Evolutionary conservation across 129 eudicot genomes (phyloP), one percentile per base, ranked within the genome.

Genomic region (Escallonia rubra): DNA sequence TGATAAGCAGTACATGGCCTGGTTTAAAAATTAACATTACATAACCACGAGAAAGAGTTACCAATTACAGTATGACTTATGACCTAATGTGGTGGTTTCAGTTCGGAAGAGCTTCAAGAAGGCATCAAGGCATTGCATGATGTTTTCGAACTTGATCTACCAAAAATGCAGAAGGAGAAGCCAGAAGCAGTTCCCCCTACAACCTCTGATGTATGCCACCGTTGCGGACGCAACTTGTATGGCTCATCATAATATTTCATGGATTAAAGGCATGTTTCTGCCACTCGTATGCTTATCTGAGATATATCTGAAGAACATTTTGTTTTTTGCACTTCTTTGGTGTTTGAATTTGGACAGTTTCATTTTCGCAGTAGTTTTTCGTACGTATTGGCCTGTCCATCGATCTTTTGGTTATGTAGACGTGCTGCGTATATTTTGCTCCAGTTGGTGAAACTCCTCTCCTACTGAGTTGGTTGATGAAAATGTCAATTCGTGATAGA

Each of bases 51-150:
- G 34, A 23, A 23, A 23, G 34, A 23, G 34, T 23, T 23, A 23
- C 34, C 34, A 23, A 23, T 23, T 23, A 23, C 34, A 23, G 34
- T 23, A 23, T 23, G 34, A 23, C 14, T 1, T 46, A 46, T 58
- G 9, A 42, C 57, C 34, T 15, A n/a, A 5, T 70, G 43, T 61
- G 52, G 41, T 62, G 45, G 16, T 72, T 55, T 65, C 78, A 92
- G 98, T 66, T 58, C 63, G 89, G 95, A 89, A 41, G 98, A 92
- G 86, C 77, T 92, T 8, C 84, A 72, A 52, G 90, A 86, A 84
- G 98, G 96, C 15, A 76, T 96, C 0, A 86, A 84, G 69, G 90
- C 95, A 4, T 81, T 93, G 55, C 79, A 81, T 12, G 90, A 87
- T 61, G 96, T 86, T 40, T 74, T 89, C 57, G 95, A 86, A 79